Evolutionary conservation across 2,329 filamentous ascomycete genomes (phyloP).

Genomic region (Colletotrichum orbiculare): DNA sequence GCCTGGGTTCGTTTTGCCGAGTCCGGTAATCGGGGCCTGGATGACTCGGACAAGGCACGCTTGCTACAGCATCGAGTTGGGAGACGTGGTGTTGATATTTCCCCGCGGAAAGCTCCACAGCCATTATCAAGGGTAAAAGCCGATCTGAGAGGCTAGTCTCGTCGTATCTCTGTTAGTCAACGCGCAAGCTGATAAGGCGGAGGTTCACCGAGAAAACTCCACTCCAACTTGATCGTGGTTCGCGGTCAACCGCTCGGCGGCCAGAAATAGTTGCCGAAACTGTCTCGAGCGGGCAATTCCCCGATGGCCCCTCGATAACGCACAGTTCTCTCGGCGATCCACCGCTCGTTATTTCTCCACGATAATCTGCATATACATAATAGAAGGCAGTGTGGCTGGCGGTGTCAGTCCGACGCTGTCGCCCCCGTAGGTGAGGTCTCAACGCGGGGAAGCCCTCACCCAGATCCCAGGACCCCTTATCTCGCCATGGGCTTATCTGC

Average conservation of each 20-base stretch:
- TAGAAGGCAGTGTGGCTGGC: no score
- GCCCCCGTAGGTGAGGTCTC: not conserved
- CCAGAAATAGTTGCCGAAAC: constrained; percentile 8
- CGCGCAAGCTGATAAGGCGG: constrained; percentile 35
- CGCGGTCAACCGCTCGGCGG: constrained; percentile 9
- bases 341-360: constrained; percentile 9
- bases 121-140: constrained; percentile 16
- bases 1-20: constrained; percentile 16
- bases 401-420: not conserved
- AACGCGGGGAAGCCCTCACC: constrained; percentile 25
- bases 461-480: constrained; percentile 14
- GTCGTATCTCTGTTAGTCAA: constrained; percentile 31
- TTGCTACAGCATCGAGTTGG: not conserved
- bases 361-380: not conserved
- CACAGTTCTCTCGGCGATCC: constrained; percentile 27
- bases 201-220: constrained; percentile 32
- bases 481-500: constrained; percentile 16
- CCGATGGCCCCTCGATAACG: constrained; percentile 8
- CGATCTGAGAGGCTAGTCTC: constrained; percentile 21
- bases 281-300: not conserved
- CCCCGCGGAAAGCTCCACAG: constrained; percentile 36
- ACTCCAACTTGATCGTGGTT: constrained; percentile 3
- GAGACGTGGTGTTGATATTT: constrained; percentile 32
- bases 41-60: constrained; percentile 26
- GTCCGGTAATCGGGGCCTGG: constrained; percentile 25